Conservation (phyloP, 2,329 filamentous ascomycete genomes). For the Orbilia javanica region DNA sequence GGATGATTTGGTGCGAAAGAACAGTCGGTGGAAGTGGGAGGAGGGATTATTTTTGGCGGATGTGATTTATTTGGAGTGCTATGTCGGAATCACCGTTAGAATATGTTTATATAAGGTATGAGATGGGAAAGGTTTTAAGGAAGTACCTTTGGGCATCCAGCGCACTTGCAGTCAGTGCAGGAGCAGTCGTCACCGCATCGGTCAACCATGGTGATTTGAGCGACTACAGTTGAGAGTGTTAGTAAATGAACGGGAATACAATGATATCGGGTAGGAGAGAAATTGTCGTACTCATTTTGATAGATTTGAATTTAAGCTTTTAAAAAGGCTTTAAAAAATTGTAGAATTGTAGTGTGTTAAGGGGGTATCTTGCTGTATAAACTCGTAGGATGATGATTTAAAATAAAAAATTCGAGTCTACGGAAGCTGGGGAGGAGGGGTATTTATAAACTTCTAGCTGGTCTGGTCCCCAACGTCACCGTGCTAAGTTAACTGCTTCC, state of each 20-base stretch:
- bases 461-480: constrained; percentile 25
- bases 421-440: constrained; percentile 18
- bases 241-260: neutral
- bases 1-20: neutral
- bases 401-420: neutral
- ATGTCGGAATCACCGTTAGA: neutral
- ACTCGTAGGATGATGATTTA: constrained; percentile 16
- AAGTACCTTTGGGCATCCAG: constrained; percentile 49
- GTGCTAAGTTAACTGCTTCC: too few relatives aligned
- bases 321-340: constrained; percentile 26
- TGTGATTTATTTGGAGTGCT: constrained; percentile 49
- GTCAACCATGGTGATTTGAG: constrained; percentile 50
- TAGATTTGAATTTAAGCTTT: constrained; percentile 34
- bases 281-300: constrained; percentile 55
- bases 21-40: constrained; percentile 23
- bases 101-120: too few relatives aligned
- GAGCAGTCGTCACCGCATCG: constrained; percentile 54
- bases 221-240: constrained; percentile 23
- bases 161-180: constrained; percentile 49
- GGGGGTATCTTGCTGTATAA: neutral
- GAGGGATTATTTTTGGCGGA: constrained; percentile 8
- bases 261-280: neutral
- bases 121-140: neutral
- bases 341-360: constrained; percentile 13
- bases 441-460: constrained; percentile 52